phyloP scores from a whole-genome alignment of 495 filamentous ascomycete genomes.

The Penicillium arizonense region DNA sequence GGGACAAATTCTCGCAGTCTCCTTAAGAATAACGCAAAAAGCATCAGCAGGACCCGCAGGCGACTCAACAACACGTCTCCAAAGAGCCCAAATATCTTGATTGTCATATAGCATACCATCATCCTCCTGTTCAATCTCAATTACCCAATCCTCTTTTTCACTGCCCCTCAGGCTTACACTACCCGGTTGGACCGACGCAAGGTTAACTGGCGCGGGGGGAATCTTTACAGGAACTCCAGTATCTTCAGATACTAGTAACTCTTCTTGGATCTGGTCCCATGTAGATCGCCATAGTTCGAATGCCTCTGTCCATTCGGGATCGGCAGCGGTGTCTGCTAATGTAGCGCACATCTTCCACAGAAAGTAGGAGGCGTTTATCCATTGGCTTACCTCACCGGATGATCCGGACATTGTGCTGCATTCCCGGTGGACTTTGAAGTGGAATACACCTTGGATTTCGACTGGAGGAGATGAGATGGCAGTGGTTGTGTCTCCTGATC shows the following conservation, averaged over 20 bases:
- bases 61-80: not conserved
- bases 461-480: not conserved
- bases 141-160: not conserved
- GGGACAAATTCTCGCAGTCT: not conserved
- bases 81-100: slow-evolving; percentile 3
- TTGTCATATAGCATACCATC: not conserved
- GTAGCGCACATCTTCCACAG: slow-evolving; percentile 4
- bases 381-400: not conserved
- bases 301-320: not conserved
- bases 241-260: not conserved
- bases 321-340: not conserved
- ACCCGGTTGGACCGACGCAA: not conserved
- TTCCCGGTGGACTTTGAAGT: not conserved
- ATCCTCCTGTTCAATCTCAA: not conserved
- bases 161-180: not conserved
- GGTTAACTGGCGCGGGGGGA: not conserved
- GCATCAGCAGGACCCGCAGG: not conserved
- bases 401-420: not conserved
- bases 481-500: not conserved
- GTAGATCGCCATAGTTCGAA: not conserved
- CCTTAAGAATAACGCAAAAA: not conserved
- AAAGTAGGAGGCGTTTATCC: slow-evolving; percentile 1
- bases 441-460: not conserved
- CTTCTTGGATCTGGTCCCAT: not conserved
- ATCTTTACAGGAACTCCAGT: not conserved